These are phyloP conservation scores for Russula lepida DNA, from an alignment of 768 basidiomycete genomes.

Conservation along the genomic window DNA sequence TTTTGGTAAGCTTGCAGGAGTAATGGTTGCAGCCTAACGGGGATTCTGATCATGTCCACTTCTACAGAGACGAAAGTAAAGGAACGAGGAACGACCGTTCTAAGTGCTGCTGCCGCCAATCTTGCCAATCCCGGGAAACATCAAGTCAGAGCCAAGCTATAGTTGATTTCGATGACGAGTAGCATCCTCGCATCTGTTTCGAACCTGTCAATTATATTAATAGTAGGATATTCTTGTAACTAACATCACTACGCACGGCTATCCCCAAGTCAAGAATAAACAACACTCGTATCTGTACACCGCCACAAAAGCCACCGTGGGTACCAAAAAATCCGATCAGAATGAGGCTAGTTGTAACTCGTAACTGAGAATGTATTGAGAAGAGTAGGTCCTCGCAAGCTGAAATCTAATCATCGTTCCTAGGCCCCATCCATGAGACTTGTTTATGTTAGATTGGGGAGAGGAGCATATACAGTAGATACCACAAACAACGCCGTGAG, in stretches of 20 bases:
- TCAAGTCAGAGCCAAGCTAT: constrained; percentile 53
- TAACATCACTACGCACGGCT: not conserved
- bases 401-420: no score
- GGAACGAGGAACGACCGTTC: constrained; percentile 63
- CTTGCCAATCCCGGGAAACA: constrained; percentile 33
- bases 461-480: no score
- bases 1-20: constrained; percentile 55
- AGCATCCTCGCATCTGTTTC: not conserved
- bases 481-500: no score
- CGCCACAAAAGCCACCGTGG: not conserved
- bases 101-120: constrained; percentile 80
- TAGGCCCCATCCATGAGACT: no score
- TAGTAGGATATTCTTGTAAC: not conserved
- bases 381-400: no score
- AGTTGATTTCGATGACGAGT: constrained; percentile 17
- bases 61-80: constrained; percentile 78
- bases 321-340: not conserved
- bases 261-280: not conserved
- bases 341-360: not conserved
- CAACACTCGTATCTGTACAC: not conserved
- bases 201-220: not conserved
- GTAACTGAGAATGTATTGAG: no score
- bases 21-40: not conserved
- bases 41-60: not conserved
- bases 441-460: no score